These are phyloP conservation scores for Termitomyces sp. DNA, from an alignment of 1,284 basidiomycete genomes.

Conservation along the genomic window DNA sequence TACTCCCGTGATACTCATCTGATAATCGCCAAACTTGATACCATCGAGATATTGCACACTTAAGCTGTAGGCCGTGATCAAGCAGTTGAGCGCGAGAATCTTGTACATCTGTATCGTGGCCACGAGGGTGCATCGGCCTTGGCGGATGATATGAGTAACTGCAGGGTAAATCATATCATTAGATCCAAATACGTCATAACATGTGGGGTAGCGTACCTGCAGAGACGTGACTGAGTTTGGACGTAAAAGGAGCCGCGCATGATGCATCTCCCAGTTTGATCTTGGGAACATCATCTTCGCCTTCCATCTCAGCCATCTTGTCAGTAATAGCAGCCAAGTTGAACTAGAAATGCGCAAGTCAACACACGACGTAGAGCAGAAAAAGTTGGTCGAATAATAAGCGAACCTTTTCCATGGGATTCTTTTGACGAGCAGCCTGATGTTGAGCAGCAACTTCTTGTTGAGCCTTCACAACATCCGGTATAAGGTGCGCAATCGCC, in stretches of 20 bases:
- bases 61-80: conserved; percentile 93
- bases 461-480: conserved; percentile 88
- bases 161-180: neutral
- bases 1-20: conserved; percentile 90
- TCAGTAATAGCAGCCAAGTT: conserved; percentile 85
- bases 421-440: conserved; percentile 64
- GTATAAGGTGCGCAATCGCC: conserved; percentile 78
- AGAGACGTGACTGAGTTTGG: conserved; percentile 89
- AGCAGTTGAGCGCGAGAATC: conserved; percentile 91
- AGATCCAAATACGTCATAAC: neutral
- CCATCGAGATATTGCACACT: conserved; percentile 96
- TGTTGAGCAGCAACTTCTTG: conserved; percentile 65
- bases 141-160: conserved; percentile 4
- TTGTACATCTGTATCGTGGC: conserved; percentile 99
- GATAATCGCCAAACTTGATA: conserved; percentile 97
- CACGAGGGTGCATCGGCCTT: conserved; percentile 94
- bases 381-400: neutral
- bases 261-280: conserved; percentile 97
- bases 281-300: conserved; percentile 88
- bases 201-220: conserved; percentile 52
- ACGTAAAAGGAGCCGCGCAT: conserved; percentile 95
- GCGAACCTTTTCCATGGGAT: conserved; percentile 86
- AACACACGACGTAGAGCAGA: neutral
- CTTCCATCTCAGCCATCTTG: conserved; percentile 87
- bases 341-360: conserved; percentile 51